Evolutionary conservation across 495 filamentous ascomycete genomes (phyloP), one percentile per base, ranked within the genome.

Genomic region (Letharia columbiana): DNA sequence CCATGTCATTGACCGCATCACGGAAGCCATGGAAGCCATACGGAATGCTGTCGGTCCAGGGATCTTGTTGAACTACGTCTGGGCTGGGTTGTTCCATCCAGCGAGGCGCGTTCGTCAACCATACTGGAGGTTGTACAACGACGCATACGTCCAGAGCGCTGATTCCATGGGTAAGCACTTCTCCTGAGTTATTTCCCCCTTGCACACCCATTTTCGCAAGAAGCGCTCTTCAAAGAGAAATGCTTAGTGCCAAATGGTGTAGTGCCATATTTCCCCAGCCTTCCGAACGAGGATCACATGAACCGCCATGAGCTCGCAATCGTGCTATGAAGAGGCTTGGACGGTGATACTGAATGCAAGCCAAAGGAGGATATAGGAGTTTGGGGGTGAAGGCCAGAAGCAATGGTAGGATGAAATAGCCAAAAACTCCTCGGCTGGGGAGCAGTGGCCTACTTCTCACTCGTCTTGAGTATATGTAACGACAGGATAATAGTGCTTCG

Each of bases 1-100:
- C 12, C 95, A 99, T 82, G 95, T 99, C 68, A 99, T 99, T 70
- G 95, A 99, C 75, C 86, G 95, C 15, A 91, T 99, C 65, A 88
- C 97, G 62, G 95, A 98, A 74, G 94, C 94, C 44, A 92, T 99
- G 70, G 92, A 96, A 73, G 94, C 91, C n/a, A 88, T 98, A 28
- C 66, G 83, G 95, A 35, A 91, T 96, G 85, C 94, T 0, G 87
- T 98, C 58, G 94, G 94, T 12, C 89, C 93, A 0, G 93, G 93
- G 1, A 76, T 91, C 35, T 88, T 96, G 45, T 89, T 98, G 83
- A 98, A 98, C 77, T 99, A 99, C 74, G 86, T 96, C 69, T 97
- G 91, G 92, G 92, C 94, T 5, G 95, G 95, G 20, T 79, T 99
- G 59, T 99, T 98, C 83, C 95, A 98, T 72, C 91, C 94, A 0